Base-by-base conservation (phyloP, 805 yeast genomes). In the Schizosaccharomyces japonicus region DNA sequence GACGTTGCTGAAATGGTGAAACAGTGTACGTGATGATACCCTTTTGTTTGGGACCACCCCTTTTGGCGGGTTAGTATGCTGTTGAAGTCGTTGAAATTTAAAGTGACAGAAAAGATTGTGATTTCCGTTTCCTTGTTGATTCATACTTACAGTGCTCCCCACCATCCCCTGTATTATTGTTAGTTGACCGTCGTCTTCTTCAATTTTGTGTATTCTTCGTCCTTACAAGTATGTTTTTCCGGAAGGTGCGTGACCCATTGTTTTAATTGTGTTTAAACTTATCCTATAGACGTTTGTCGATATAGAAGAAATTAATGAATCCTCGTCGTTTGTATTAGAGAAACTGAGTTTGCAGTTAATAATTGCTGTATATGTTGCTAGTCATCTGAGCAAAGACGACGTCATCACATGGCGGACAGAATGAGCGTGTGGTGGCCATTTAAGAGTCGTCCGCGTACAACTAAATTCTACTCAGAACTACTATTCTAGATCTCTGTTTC, bases 1-100 rank as follows among this genome's bases (percentile, higher is more conserved):
- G 95, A 64, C 75, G 76, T 67, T 87, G 92, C 51, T 94, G 95
- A 57, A 72, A 81, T 52, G 95, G 92, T 54, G 98, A 80, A 53
- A 90, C 84, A 49, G 94, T 70, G 72, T 87, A 90, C 51, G 80
- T 73, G 52, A 87, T 80, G 40, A 62, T 56, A 25, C 82, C 78
- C 66, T 81, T 81, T 70, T 82, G 94, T 57, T 72, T 73, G 62
- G 90, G 85, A 65, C 80, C 72, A 52, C 70, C 70, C 61, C 47
- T 32, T 8, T 19, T 11, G 7, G 13, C 15, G 11, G 13, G n/a
- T 27, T 30, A 36, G 48, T 50, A 31, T 23, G 23, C 28, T 7
- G 11, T n/a, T 25, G 19, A 47, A 31, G 30, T 23, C 26, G 29
- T 39, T 10, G 19, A 49, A 2, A 40, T 11, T 23, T 26, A 50